Percentiles rank a stretch among this genome's conserved stretches.
Conservation (phyloP, 2,329 filamentous ascomycete species). For the Didymosphaeria variabile region DNA sequence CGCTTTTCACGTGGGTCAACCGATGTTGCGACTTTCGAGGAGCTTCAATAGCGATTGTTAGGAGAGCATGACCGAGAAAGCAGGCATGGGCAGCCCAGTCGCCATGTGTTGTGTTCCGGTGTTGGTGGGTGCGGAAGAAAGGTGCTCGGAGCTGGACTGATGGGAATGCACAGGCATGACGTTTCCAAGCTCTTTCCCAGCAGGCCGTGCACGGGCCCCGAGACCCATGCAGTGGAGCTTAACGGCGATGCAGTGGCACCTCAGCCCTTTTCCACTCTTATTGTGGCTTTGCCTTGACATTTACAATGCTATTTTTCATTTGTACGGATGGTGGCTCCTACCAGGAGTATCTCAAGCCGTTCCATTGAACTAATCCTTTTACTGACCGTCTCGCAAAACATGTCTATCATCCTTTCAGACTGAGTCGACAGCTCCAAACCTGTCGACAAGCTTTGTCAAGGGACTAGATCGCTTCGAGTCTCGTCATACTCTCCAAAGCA, state of each 20-base stretch:
- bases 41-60: neutral
- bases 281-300: neutral
- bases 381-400: too few species aligned
- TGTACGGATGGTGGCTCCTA: neutral
- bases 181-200: conserved; percentile 2
- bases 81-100: neutral
- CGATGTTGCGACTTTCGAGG: neutral
- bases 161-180: conserved; percentile 6
- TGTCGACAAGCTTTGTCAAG: too few species aligned
- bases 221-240: neutral
- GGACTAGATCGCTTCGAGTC: too few species aligned
- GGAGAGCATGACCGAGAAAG: neutral
- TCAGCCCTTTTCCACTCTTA: neutral
- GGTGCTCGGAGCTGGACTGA: neutral
- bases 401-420: too few species aligned
- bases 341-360: neutral
- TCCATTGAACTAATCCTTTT: too few species aligned
- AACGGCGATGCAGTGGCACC: neutral
- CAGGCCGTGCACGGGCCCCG: neutral
- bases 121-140: neutral
- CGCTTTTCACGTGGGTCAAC: conserved; percentile 1
- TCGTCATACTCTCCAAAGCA: too few species aligned
- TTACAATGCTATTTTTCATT: neutral
- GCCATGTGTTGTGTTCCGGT: neutral
- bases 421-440: too few species aligned